Evolutionary conservation across 495 filamentous ascomycete genomes (phyloP), one percentile per base, ranked within the genome.

Genomic region (Aspergillus biplanus): DNA sequence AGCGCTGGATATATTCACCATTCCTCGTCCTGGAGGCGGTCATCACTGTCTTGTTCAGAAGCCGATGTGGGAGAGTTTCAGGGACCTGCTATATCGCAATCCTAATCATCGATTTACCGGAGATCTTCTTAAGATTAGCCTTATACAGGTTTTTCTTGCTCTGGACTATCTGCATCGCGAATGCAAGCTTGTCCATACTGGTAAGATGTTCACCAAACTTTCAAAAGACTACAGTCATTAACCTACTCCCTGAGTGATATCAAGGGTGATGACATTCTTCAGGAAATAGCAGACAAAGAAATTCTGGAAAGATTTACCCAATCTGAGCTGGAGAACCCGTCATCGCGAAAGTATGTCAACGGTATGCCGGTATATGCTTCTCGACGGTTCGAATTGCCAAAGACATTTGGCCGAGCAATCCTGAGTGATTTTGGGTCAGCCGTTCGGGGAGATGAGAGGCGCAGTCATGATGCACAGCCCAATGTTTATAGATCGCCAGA

Each of bases 401-500:
- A 65, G 42, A 33, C 63, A 44, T 67, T 71, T 65, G 69, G 65
- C 47, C 49, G 55, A 21, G 73, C 69, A 44, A 52, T 75, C 5
- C 56, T 74, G 62, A 92, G 94, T 80, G 92, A 95, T 79, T 95
- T 96, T 75, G 92, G 92, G 50, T 82, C 92, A 13, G 92, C 92
- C 4, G 86, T 91, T 71, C 90, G 87, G 34, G 75, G 73, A 56
- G 69, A 77, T 52, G 60, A 72, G 35, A 66, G 37, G 42, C 49
- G 67, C 27, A 69, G 71, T 61, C 63, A 74, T 49, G 58, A 75
- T 69, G 66, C 71, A 62, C 71, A 78, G 63, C 74, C 83, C 0
- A 66, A 80, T 52, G 31, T 77, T 11, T 84, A 83, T 58, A 62
- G 80, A 33, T 71, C 77, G 7, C 81, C 82, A 0, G 82, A 86